Evolutionary conservation across 2,329 filamentous ascomycete species (phyloP), one percentile per base, ranked within the genome.

Genomic region (Alternaria sp.): DNA sequence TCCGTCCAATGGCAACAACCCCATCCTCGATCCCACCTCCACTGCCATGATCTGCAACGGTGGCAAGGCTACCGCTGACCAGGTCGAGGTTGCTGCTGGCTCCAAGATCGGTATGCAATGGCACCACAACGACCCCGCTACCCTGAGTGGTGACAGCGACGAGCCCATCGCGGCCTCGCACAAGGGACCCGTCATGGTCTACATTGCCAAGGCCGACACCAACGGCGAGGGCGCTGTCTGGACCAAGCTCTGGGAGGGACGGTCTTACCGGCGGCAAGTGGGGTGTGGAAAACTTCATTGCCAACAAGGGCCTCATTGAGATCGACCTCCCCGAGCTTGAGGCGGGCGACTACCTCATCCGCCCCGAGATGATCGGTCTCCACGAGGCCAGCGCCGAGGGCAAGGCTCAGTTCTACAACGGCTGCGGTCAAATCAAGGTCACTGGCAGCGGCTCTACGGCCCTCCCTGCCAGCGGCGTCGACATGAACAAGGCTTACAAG

Each of bases 141-240:
- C 54, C 45, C 28, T 39, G 8, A 73, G 79, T 9, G 73, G 72
- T 59, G 69, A 71, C 56, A n/a, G 48, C 6, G 82, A 84, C 68
- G 83, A 84, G 71, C 83, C 84, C 72, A 83, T 85, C 46, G 83
- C 79, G 63, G 59, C 69, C n/a, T 82, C 80, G 42, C 83, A 85
- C 79, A 75, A 79, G 74, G 83, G 83, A 6, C 83, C 83, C 49
- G 70, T 85, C 71, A 80, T 82, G 69, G 83, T 81, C 61, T 85
- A 82, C 71, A 80, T 85, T 60, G 82, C 82, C 6, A 72, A 73
- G 31, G 73, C 74, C 33, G 63, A 71, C 17, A 71, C 70, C 54
- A 79, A 81, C 54, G 82, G 82, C 44, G 74, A 79, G 41, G 81
- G 82, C 21, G 75, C 77, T 58, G 82, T 83, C 70, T 85, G 82